Base-by-base conservation (phyloP, 169 alveolate genomes). In the Plasmodium ovale region DNA sequence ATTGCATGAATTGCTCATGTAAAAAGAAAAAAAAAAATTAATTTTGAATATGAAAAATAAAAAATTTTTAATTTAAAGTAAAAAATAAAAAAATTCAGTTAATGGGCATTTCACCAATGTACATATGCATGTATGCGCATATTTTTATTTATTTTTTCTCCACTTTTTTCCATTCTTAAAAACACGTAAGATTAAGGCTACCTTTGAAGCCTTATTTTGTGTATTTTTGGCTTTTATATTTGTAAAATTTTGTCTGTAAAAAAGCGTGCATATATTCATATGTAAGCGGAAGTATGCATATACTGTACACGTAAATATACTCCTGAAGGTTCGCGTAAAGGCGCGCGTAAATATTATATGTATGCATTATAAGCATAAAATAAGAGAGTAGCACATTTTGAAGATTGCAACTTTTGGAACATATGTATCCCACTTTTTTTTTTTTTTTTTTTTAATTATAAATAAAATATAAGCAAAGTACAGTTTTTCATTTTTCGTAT, bases 111-210 rank as follows among this genome's bases (percentile, higher is more conserved):
- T n/a, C n/a, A n/a, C n/a, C n/a, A n/a, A n/a, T n/a, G n/a, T n/a
- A n/a, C n/a, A n/a, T n/a, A n/a, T n/a, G n/a, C n/a, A n/a, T 25
- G 44, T 69, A 23, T 47, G 60, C 65, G 37, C 27, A 25, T 53
- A 27, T 53, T 56, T 58, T 54, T 25, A 47, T 60, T 60, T 60
- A 14, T 60, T 23, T 60, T 60, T 23, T 60, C 29, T 59, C 29
- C 0, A 47, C 56, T 23, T 60, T 60, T 29, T 60, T 60, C 29
- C 29, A 25, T 23, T 60, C 23, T 56, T 49, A 21, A 53, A 53
- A 67, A 3, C 25, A 42, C 60, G 10, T 31, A 67, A 67, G 56
- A 67, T 67, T 67, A 29, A 65, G 56, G 77, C 62, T 37, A 67
- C 39, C 14, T 35, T 44, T 10, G 23, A 21, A 37, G 14, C 47